Evolutionary conservation across 495 filamentous ascomycete genomes (phyloP).

Genomic region (Bryoglossum gracile): DNA sequence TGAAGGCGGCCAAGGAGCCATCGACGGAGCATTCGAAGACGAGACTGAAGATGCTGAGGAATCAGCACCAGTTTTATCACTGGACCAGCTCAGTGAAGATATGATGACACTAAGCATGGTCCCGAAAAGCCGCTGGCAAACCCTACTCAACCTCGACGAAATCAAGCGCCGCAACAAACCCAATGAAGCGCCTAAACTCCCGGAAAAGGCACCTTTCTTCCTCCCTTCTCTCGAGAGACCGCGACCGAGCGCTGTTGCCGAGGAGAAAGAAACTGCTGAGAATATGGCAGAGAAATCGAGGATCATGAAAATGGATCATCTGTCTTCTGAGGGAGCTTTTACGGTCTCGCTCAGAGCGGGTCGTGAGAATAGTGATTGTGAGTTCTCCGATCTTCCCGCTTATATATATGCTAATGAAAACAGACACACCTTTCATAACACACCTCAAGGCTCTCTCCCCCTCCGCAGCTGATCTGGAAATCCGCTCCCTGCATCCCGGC

Average conservation of each 20-base stretch:
- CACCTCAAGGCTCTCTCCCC: conserved; percentile 74
- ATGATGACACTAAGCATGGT: conserved; percentile 86
- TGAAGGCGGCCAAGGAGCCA: conserved; percentile 63
- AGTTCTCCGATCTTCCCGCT: conserved; percentile 22
- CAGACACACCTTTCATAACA: conserved; percentile 55
- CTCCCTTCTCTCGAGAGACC: conserved; percentile 59
- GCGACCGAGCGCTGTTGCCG: conserved; percentile 16
- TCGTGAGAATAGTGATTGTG: conserved; percentile 43
- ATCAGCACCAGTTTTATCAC: conserved; percentile 36
- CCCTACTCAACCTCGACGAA: conserved; percentile 77
- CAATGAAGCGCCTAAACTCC: conserved; percentile 79
- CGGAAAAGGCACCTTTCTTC: conserved; percentile 96
- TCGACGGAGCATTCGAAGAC: conserved; percentile 66
- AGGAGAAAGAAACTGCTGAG: conserved; percentile 17
- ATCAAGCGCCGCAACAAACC: conserved; percentile 94
- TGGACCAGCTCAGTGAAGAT: conserved; percentile 70
- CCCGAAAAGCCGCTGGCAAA: conserved; percentile 88
- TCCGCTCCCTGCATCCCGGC: conserved; percentile 63
- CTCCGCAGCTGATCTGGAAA: conserved; percentile 77
- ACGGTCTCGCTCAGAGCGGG: conserved; percentile 49
- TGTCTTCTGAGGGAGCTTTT: conserved; percentile 41
- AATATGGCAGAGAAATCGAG: conserved; percentile 44
- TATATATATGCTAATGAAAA: conserved; percentile 16
- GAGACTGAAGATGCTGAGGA: conserved; percentile 39
- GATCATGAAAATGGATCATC: conserved; percentile 40